These are phyloP conservation scores for Colletotrichum euphorbiae DNA, from an alignment of 2,329 filamentous ascomycete species.

Conservation along the genomic window DNA sequence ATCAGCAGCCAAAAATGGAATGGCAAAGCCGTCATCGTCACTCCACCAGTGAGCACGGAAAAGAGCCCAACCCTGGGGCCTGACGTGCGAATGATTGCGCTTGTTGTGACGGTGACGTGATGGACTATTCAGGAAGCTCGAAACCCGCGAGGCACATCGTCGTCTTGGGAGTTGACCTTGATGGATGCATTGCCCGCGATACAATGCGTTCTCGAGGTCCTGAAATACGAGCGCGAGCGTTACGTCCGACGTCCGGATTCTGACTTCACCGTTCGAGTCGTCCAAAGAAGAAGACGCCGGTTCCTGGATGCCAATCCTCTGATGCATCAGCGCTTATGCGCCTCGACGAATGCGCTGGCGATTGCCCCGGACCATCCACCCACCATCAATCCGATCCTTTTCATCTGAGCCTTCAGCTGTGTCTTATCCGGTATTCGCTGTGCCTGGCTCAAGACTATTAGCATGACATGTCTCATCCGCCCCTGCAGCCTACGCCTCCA, in stretches of 20 bases:
- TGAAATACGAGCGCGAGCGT: neutral
- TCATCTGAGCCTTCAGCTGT: slow-evolving; percentile 5
- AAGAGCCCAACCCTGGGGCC: neutral
- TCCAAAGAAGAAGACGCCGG: slow-evolving; percentile 3
- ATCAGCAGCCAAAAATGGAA: slow-evolving; percentile 7
- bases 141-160: neutral
- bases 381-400: neutral
- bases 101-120: neutral
- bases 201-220: neutral
- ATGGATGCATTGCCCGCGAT: neutral
- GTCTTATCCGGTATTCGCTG: neutral
- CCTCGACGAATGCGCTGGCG: neutral
- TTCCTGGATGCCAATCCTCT: slow-evolving; percentile 3
- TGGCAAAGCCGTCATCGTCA: neutral
- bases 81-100: slow-evolving; percentile 8
- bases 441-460: no score
- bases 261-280: neutral
- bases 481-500: no score
- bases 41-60: slow-evolving; percentile 25
- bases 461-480: no score
- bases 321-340: slow-evolving; percentile 12
- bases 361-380: slow-evolving; percentile 3
- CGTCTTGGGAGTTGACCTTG: neutral
- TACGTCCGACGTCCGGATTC: neutral
- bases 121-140: slow-evolving; percentile 22